Conservation (phyloP, 176 grass and related monocot genomes). For the Rhynchospora pubera region DNA sequence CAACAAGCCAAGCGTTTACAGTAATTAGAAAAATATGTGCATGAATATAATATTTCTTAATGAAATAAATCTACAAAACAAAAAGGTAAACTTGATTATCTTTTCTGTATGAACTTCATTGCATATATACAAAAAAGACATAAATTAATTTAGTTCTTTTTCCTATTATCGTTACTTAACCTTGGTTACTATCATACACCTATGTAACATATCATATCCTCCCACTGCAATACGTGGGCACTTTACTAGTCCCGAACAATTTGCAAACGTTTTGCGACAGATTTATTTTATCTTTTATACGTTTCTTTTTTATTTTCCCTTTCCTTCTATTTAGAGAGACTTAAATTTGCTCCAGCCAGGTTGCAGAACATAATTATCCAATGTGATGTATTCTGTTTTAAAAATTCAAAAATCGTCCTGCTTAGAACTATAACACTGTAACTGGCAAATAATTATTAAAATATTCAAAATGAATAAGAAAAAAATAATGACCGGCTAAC, state of each 20-base stretch:
- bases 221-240: too few species aligned
- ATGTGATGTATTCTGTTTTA: not conserved
- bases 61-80: too few species aligned
- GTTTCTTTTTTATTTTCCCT: not conserved
- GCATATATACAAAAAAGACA: too few species aligned
- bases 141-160: too few species aligned
- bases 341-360: not conserved
- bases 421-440: not conserved
- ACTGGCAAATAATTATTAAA: constrained; percentile 14
- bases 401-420: not conserved
- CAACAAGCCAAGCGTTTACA: too few species aligned
- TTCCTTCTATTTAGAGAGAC: not conserved
- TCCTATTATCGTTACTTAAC: too few species aligned
- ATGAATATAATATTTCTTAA: too few species aligned
- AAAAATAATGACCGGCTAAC: constrained; percentile 9
- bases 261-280: not conserved
- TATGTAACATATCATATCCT: too few species aligned
- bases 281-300: not conserved
- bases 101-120: too few species aligned
- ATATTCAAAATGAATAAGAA: constrained; percentile 10
- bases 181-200: too few species aligned
- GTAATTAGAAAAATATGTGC: too few species aligned
- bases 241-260: not conserved
- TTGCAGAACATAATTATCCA: not conserved
- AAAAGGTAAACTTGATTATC: too few species aligned